Evolutionary conservation across 441 rosid species (phyloP).

Genomic region (Pelargonium fulgidum): DNA sequence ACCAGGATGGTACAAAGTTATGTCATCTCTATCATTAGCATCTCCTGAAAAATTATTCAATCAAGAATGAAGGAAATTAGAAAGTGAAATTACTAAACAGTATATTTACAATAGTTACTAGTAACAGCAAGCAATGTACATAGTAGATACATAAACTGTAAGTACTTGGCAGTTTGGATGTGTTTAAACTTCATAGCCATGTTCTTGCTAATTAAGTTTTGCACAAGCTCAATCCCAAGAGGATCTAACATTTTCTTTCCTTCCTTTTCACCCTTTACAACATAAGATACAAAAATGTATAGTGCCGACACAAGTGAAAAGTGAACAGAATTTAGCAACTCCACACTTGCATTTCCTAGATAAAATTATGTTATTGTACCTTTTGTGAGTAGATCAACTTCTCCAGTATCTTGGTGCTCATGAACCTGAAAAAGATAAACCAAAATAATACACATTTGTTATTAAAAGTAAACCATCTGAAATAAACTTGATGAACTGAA

Average conservation of each 20-base stretch:
- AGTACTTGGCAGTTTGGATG: background rate
- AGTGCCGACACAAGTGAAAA: too few species aligned
- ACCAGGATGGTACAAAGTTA: constrained; percentile 35
- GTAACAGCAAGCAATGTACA: background rate
- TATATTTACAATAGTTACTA: too few species aligned
- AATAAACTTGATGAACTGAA: background rate
- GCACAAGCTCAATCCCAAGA: too few species aligned
- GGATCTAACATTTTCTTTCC: too few species aligned
- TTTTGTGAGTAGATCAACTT: constrained; percentile 65
- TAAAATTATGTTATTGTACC: constrained; percentile 26
- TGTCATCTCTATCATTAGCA: constrained; percentile 62
- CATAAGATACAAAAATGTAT: too few species aligned
- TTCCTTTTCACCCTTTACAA: too few species aligned
- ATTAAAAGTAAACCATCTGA: background rate
- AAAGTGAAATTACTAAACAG: background rate
- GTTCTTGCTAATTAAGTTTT: too few species aligned
- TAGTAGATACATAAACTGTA: background rate
- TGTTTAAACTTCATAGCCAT: background rate
- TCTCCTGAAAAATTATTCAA: constrained; percentile 51
- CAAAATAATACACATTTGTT: background rate
- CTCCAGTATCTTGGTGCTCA: constrained; percentile 38
- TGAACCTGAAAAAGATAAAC: constrained; percentile 40
- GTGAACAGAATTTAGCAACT: too few species aligned
- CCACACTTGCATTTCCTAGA: too few species aligned
- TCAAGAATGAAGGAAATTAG: constrained; percentile 13